phyloP scores from a whole-genome alignment of 495 filamentous ascomycete species.

The Staphylotrichum tortipilum region DNA sequence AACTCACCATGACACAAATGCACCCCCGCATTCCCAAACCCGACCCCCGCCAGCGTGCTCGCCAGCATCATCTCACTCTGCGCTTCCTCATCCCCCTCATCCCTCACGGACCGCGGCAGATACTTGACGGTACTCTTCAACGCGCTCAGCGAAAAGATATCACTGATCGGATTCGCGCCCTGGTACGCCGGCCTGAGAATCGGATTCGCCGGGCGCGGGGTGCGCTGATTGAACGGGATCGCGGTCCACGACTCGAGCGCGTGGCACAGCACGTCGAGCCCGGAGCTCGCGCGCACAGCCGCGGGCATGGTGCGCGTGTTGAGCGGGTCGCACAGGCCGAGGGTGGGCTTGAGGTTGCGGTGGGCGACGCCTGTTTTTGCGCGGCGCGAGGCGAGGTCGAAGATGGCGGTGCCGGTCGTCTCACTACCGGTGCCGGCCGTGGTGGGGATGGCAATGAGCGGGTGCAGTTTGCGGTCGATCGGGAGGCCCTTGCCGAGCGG shows the following conservation, averaged over 20 bases:
- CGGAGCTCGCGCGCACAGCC: constrained; percentile 79
- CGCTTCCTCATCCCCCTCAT: constrained; percentile 85
- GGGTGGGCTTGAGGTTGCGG: constrained; percentile 85
- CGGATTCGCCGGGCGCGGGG: constrained; percentile 77
- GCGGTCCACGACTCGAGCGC: constrained; percentile 91
- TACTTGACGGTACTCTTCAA: constrained; percentile 78
- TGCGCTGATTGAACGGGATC: constrained; percentile 81
- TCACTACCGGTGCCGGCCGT: constrained; percentile 93
- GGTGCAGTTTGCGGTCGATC: constrained; percentile 66
- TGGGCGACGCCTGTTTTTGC: constrained; percentile 96
- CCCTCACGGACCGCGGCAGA: constrained; percentile 72
- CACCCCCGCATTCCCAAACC: constrained; percentile 95
- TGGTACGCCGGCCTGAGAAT: constrained; percentile 91
- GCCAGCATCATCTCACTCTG: constrained; percentile 93
- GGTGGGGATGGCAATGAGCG: constrained; percentile 87
- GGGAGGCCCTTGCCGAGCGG: constrained; percentile 83
- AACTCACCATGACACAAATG: constrained; percentile 78
- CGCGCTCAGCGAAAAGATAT: constrained; percentile 85
- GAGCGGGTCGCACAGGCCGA: constrained; percentile 91
- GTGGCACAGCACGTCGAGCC: constrained; percentile 92
- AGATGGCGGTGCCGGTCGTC: constrained; percentile 96
- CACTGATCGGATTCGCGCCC: constrained; percentile 92
- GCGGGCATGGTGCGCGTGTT: constrained; percentile 94
- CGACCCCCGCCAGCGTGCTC: constrained; percentile 86
- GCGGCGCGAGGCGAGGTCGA: constrained; percentile 78